Evolutionary conservation across 495 filamentous ascomycete species (phyloP).

Genomic region (Neurospora tetraspora): DNA sequence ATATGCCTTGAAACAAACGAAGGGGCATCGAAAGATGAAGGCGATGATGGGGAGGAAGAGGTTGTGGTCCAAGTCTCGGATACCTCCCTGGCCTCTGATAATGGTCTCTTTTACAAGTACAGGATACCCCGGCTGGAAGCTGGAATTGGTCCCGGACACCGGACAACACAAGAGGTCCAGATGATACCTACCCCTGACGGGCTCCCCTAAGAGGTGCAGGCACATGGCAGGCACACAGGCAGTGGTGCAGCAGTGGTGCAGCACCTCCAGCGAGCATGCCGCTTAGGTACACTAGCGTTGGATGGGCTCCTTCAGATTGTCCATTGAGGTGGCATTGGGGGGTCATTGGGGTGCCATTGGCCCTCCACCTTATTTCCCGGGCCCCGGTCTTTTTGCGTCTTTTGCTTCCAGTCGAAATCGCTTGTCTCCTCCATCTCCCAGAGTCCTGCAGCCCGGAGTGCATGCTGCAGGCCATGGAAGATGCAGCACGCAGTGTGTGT

Average conservation of each 20-base stretch:
- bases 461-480: not conserved
- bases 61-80: not conserved
- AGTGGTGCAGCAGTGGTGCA: not conserved
- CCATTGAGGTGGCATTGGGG: not conserved
- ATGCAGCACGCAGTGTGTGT: not conserved
- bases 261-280: not conserved
- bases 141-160: not conserved
- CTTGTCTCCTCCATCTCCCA: not conserved
- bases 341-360: not conserved
- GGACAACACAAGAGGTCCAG: not conserved
- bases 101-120: not conserved
- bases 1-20: not conserved
- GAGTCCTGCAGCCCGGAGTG: not conserved
- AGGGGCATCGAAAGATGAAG: not conserved
- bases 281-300: not conserved
- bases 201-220: not conserved
- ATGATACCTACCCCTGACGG: not conserved
- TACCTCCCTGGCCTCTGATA: not conserved
- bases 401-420: not conserved
- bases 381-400: not conserved
- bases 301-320: not conserved
- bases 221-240: not conserved
- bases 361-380: not conserved
- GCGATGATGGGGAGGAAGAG: not conserved
- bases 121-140: not conserved